Percentiles rank a stretch among this genome's conserved stretches.
These are phyloP conservation scores for Plantago major DNA, from an alignment of 257 asterid genomes.

Conservation along the genomic window DNA sequence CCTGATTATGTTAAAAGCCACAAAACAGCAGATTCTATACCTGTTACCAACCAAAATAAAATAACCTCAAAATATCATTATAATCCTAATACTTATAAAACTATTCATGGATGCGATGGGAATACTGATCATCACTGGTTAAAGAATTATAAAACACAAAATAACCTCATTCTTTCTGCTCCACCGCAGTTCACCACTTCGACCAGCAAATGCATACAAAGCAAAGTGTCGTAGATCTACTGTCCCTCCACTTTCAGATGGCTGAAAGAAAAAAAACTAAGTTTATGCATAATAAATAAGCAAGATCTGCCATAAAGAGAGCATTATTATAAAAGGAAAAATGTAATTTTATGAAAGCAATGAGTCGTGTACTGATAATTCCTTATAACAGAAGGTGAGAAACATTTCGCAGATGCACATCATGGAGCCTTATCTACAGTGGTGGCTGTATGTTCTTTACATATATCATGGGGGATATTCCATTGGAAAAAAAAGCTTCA, in stretches of 20 bases:
- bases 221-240: slow-evolving; percentile 91
- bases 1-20: no score
- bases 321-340: no score
- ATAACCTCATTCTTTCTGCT: slow-evolving; percentile 75
- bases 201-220: slow-evolving; percentile 87
- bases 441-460: neutral
- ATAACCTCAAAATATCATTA: no score
- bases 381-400: neutral
- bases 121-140: slow-evolving; percentile 3
- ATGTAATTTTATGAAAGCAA: no score
- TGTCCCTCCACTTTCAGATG: slow-evolving; percentile 60
- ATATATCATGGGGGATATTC: neutral
- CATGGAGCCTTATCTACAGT: neutral
- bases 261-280: slow-evolving; percentile 38
- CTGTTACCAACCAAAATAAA: no score
- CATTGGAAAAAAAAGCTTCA: neutral
- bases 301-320: no score
- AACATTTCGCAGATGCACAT: neutral
- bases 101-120: no score
- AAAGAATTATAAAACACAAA: slow-evolving; percentile 9
- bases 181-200: slow-evolving; percentile 88
- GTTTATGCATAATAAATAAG: neutral
- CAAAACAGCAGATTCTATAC: no score
- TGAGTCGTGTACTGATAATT: no score
- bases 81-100: no score